Base-by-base conservation (phyloP, 177 flowering plant species). In the Tripterygium wilfordii region DNA sequence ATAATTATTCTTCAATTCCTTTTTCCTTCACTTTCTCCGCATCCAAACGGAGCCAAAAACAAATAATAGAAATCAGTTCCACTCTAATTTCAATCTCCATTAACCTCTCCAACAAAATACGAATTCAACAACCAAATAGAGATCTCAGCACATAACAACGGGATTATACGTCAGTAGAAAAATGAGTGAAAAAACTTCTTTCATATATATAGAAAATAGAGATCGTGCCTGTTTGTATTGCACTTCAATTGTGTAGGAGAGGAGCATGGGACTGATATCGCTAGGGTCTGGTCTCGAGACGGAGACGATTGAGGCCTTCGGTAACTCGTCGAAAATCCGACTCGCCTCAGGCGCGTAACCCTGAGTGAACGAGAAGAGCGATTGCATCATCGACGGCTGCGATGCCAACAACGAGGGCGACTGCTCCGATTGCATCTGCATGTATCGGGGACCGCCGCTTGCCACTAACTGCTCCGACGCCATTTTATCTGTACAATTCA, bases 221-320 rank as follows among this genome's bases (percentile, higher is more conserved):
- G 22, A 7, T 3, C 45, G 17, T 44, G 54, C 99, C 97, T 94
- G 85, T 55, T 84, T 84, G 61, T 94, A 94, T 21, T 69, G 88
- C 48, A 82, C 66, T 62, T 94, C 92, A 36, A 94, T 83, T 20
- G 85, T 80, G 71, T 94, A 94, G 13, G 97, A 70, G 10, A 94
- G 65, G 27, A 77, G 82, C 66, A 81, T 51, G 42, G 97, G 99
- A 48, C 90, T 89, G 53, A 94, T 77, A 66, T 89, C 99, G 38
- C 71, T 70, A 31, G 86, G 82, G 51, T 94, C 99, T 19, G 99
- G 97, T 2, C 97, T 61, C 12, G 99, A 94, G 4, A 94, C 99
- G 31, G 78, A 73, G 29, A 87, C 73, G 51, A 94, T 85, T n/a
- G 66, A 64, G 4, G 95, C 95, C 46, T 61, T 59, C 3, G 99